Evolutionary conservation across 768 basidiomycete genomes (phyloP), one percentile per base, ranked within the genome.

Genomic region (Artomyces pyxidatus): DNA sequence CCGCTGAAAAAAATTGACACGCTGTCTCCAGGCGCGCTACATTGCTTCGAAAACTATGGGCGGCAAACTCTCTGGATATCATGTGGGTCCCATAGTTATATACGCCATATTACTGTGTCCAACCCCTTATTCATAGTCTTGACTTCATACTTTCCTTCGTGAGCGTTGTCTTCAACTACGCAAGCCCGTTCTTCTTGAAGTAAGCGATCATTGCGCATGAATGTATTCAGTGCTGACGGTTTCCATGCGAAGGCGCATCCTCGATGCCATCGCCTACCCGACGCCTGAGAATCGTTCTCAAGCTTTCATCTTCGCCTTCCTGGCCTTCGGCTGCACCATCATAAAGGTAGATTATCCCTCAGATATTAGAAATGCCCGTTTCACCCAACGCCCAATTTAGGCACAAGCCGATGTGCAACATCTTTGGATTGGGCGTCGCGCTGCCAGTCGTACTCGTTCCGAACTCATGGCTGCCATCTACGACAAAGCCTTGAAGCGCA

Each of bases 401-500:
- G 42, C 42, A 45, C 47, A 87, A 66, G 71, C 81, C 1, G 85
- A 90, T 56, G 66, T 83, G 3, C 82, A 85, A 49, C 86, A 88
- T 60, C 70, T 89, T 12, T 92, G 88, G 87, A 81, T 76, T 48
- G 81, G 84, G 19, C 78, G 92, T 38, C 79, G 89, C n/a, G 88
- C 81, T 1, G 62, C 72, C 0, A 84, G 83, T 1, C 74, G 87
- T 21, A 79, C 89, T 3, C 81, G 87, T 7, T 75, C 76, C 11
- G 86, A 88, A 65, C 74, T 94, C 16, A 92, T 89, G 82, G 81
- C 87, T 0, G 67, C 82, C 2, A 88, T 95, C 45, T 95, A 93
- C 59, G 86, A 91, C 63, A 96, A 96, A 62, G 78, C 90, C 1
- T 66, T 95, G 29, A 85, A 84, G 63, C 70, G 92, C 26, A 84